Percentiles rank a stretch among this genome's conserved stretches.
Conservation (phyloP, 805 yeast species). For the Starmera caribaea region DNA sequence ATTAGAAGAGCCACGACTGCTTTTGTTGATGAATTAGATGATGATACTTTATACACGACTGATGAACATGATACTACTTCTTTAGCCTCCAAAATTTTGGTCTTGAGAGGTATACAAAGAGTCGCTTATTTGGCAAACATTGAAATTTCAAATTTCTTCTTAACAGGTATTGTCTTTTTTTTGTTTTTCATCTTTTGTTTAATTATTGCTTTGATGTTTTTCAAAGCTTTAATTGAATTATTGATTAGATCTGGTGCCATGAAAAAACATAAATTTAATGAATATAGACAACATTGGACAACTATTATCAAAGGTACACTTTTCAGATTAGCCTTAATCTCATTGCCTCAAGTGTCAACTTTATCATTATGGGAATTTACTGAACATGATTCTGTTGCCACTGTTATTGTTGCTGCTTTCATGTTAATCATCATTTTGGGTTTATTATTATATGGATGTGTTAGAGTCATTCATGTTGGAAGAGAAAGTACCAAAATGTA, state of each 20-base stretch:
- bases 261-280: constrained; percentile 54
- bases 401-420: constrained; percentile 69
- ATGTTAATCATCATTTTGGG: constrained; percentile 48
- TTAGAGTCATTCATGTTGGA: constrained; percentile 68
- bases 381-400: constrained; percentile 73
- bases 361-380: constrained; percentile 87
- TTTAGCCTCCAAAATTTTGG: constrained; percentile 59
- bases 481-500: constrained; percentile 58
- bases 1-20: constrained; percentile 30
- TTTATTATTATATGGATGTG: constrained; percentile 62
- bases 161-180: constrained; percentile 81
- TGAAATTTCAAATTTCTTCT: constrained; percentile 76
- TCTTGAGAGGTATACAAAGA: constrained; percentile 86
- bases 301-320: constrained; percentile 81
- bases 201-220: constrained; percentile 44
- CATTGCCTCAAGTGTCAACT: constrained; percentile 80
- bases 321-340: constrained; percentile 72
- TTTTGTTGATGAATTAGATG: constrained; percentile 41
- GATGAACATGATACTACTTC: constrained; percentile 53
- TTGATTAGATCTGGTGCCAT: constrained; percentile 47
- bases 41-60: constrained; percentile 49
- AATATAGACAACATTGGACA: constrained; percentile 77
- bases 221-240: constrained; percentile 63
- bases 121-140: constrained; percentile 78
- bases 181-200: constrained; percentile 63